Evolutionary conservation across 768 basidiomycete species (phyloP), one percentile per base, ranked within the genome.

Genomic region (Suillus hirtellus): DNA sequence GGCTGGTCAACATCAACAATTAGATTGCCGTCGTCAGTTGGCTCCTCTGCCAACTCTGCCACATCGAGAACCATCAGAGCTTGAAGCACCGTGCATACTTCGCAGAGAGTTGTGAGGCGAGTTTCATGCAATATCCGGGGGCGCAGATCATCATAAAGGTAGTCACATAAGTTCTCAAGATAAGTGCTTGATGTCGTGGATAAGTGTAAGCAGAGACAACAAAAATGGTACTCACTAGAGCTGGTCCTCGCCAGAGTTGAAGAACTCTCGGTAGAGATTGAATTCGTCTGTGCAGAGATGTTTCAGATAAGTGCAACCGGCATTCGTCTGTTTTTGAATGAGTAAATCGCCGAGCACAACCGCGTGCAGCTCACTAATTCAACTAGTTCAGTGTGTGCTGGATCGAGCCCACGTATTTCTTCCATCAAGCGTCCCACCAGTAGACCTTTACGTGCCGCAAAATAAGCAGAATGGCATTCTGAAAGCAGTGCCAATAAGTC

Each of bases 121-220:
- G 90, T 89, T 71, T 98, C 96, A 69, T 98, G 96, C 2, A 98
- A 83, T 65, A 99, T 98, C 5, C 96, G 88, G 6, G 96, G 97
- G 1, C 96, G 90, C 1, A 99, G 85, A 66, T 96, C 94, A 72
- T 99, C 97, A 72, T 96, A 97, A 40, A 99, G 86, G 68, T 94
- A 85, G 76, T 98, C 96, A 68, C 95, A 98, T 0, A 99, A 82
- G 3, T 84, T 89, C 78, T 97, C 95, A 27, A 99, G 83, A 76
- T 94, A 98, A 64, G 86, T 83, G 70, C 95, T 98, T 58, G 4
- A 3, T 60, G 49, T n/a, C 72, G 40, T 73, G 70, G 37, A 47
- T 9, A 2, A 35, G 34, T 54, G 17, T 12, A 60, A 21, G 42
- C 43, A 54, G 3, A 34, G 19, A 38, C 42, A 53, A 19, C 15